These are phyloP conservation scores for Dissophora ornata DNA, from an alignment of 192 early-diverging fungal genomes.

Conservation along the genomic window DNA sequence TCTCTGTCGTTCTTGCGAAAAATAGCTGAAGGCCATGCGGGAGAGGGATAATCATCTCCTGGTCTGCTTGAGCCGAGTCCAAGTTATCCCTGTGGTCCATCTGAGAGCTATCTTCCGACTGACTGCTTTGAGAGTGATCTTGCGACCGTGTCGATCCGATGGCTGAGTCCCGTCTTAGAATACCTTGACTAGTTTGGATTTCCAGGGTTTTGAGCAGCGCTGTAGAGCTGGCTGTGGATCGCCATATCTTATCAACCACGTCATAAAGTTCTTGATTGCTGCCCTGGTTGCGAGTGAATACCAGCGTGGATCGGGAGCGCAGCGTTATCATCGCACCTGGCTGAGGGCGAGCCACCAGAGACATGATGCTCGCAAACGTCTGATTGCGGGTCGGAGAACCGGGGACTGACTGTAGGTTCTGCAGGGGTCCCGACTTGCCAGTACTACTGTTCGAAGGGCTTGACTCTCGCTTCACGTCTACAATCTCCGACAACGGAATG, in stretches of 20 bases:
- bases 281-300: constrained; percentile 21
- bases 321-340: constrained; percentile 9
- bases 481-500: constrained; percentile 33
- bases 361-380: constrained; percentile 32
- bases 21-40: constrained; percentile 21
- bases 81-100: constrained; percentile 2
- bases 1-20: not conserved
- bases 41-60: constrained; percentile 11
- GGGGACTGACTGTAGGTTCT: not conserved
- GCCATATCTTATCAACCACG: constrained; percentile 2
- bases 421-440: not conserved
- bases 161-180: not conserved
- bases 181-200: constrained; percentile 16
- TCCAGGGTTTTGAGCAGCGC: constrained; percentile 28
- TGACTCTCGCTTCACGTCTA: constrained; percentile 35
- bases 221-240: not conserved
- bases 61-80: not conserved
- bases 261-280: constrained; percentile 36
- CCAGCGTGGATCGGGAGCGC: constrained; percentile 20
- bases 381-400: not conserved
- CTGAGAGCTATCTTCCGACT: constrained; percentile 15
- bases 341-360: constrained; percentile 19
- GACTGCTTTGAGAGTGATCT: constrained; percentile 10
- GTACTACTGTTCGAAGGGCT: constrained; percentile 15
- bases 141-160: not conserved